phyloP scores from a whole-genome alignment of 2,329 filamentous ascomycete species.

The Diaporthe amygdali region DNA sequence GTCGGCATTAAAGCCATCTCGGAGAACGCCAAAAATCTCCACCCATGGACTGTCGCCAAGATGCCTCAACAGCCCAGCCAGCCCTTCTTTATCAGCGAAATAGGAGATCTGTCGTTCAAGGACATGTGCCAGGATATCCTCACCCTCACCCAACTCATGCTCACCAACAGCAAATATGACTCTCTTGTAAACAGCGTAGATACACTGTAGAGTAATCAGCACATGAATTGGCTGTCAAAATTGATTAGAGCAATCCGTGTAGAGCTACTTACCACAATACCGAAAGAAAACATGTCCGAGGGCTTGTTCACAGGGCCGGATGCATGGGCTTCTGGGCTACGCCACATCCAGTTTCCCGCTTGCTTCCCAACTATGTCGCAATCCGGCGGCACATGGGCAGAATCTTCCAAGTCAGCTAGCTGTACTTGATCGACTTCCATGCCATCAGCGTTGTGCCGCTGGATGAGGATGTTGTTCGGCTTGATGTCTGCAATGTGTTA shows the following conservation, averaged over 20 bases:
- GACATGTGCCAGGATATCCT: slow-evolving; percentile 5
- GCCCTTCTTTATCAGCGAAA: slow-evolving; percentile 14
- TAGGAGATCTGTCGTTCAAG: slow-evolving; percentile 6
- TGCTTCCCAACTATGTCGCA: slow-evolving; percentile 3
- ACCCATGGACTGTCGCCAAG: slow-evolving; percentile 7
- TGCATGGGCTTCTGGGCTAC: not conserved
- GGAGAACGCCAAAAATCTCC: slow-evolving; percentile 3
- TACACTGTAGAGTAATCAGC: slow-evolving; percentile 6
- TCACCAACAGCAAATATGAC: slow-evolving; percentile 8
- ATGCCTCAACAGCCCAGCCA: not conserved
- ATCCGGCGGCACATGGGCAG: not conserved
- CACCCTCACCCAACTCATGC: not conserved
- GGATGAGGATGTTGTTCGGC: slow-evolving; percentile 6
- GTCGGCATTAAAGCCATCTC: slow-evolving; percentile 8
- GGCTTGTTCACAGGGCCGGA: slow-evolving; percentile 5
- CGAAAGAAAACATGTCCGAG: slow-evolving; percentile 13
- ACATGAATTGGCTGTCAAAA: not conserved
- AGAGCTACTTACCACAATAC: slow-evolving; percentile 4
- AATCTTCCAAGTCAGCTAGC: slow-evolving; percentile 1
- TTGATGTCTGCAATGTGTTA: not conserved
- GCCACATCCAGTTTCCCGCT: slow-evolving; percentile 2
- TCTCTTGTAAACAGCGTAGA: slow-evolving; percentile 3
- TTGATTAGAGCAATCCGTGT: not conserved
- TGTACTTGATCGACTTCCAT: slow-evolving; percentile 1
- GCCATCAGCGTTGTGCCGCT: not conserved